Evolutionary conservation across 2,329 filamentous ascomycete species (phyloP), one percentile per base, ranked within the genome.

Genomic region (Claviceps arundinis): DNA sequence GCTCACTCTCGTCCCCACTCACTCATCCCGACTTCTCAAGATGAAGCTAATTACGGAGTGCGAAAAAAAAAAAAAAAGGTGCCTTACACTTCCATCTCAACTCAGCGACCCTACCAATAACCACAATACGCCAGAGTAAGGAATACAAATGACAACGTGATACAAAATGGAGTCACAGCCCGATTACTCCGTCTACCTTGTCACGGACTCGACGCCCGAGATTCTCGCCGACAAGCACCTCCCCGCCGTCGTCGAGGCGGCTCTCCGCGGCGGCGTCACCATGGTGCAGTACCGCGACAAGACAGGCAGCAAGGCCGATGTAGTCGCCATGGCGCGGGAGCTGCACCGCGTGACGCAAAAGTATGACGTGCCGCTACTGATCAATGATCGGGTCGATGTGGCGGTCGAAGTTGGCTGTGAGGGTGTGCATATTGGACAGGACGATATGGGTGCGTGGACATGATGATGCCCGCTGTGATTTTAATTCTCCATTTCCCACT

Each of bases 231-330:
- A 76, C 56, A 78, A 77, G 59, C 77, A 89, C 64, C 74, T 96
- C 40, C 77, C 80, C 54, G 60, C 77, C 9, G 83, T 95, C 1
- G 89, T 96, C 51, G 81, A 85, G 61, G 76, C 80, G 46, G 85
- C 89, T 19, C 68, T 95, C 49, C 73, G 78, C 64, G 89, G 88
- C 66, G 89, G 89, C 73, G 87, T 86, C 44, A 91, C 86, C 2
- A 73, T 93, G 46, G 86, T 97, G 38, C 91, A 97, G 71, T 90
- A 91, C 64, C 81, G 91, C 65, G 89, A 96, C 72, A 96, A 97
- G 72, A 81, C 75, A 43, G 84, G 81, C 62, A 84, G 90, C 60
- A 93, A 86, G 1, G 80, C 76, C 19, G 73, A 73, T 11, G 77
- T 93, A 56, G 78, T 95, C 47, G 70, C 75, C n/a, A 86, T 77